Evolutionary conservation across 495 filamentous ascomycete species (phyloP).

Genomic region (Penicillium simplicissimum): DNA sequence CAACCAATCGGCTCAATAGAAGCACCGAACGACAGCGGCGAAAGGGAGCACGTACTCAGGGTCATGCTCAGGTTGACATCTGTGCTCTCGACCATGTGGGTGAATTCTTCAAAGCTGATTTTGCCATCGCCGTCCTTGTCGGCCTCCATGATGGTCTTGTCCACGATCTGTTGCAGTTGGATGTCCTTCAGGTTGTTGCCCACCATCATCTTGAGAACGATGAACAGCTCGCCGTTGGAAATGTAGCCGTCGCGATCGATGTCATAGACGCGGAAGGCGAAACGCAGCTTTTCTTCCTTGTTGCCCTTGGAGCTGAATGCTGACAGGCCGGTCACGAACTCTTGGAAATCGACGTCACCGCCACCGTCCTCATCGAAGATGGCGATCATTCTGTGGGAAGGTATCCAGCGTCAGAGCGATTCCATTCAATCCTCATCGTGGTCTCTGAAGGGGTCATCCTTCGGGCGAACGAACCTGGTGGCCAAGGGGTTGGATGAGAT

Average conservation of each 20-base stretch:
- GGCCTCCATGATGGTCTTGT: constrained; percentile 99
- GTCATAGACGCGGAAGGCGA: constrained; percentile 99
- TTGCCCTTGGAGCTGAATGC: constrained; percentile 98
- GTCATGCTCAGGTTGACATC: constrained; percentile 99
- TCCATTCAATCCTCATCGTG: neutral
- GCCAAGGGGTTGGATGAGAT: constrained; percentile 97
- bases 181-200: constrained; percentile 99
- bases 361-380: constrained; percentile 99
- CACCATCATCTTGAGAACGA: constrained; percentile 99
- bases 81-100: constrained; percentile 97
- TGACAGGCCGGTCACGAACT: constrained; percentile 94
- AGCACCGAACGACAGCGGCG: neutral
- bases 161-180: constrained; percentile 91
- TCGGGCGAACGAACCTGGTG: constrained; percentile 62
- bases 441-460: neutral
- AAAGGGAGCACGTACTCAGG: constrained; percentile 62
- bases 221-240: constrained; percentile 97
- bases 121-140: constrained; percentile 94
- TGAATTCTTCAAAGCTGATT: constrained; percentile 99
- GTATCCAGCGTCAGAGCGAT: neutral
- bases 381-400: constrained; percentile 79
- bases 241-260: constrained; percentile 99
- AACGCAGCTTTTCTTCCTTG: constrained; percentile 97
- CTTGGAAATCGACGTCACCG: constrained; percentile 97
- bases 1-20: constrained; percentile 10